These are phyloP conservation scores for Chamaecrista fasciculata DNA, from an alignment of 306 rosid species.

Conservation along the genomic window DNA sequence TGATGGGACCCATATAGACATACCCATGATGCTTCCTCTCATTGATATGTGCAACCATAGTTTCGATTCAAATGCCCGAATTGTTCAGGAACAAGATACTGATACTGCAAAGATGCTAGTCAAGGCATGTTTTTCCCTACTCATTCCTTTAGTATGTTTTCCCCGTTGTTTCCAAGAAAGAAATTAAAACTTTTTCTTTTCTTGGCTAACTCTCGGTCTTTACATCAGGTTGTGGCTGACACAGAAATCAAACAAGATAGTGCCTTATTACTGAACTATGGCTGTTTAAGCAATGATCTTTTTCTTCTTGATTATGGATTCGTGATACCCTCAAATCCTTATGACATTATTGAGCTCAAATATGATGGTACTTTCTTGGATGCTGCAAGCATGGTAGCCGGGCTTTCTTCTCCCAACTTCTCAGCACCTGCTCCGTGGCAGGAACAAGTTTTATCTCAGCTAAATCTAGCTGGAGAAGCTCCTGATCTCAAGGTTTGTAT, in stretches of 20 bases:
- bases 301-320: conserved; percentile 91
- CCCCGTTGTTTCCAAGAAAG: neutral
- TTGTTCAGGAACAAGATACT: conserved; percentile 75
- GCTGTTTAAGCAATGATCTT: conserved; percentile 75
- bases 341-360: conserved; percentile 76
- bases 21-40: conserved; percentile 97
- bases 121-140: conserved; percentile 46
- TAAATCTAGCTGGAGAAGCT: conserved; percentile 74
- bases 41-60: conserved; percentile 98
- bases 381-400: conserved; percentile 91
- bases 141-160: conserved; percentile 2
- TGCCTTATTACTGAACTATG: conserved; percentile 72
- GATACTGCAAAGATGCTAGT: conserved; percentile 51
- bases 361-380: conserved; percentile 86
- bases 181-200: conserved; percentile 21
- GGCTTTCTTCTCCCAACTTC: conserved; percentile 72
- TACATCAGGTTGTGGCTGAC: conserved; percentile 83
- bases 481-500: conserved; percentile 73
- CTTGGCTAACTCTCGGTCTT: conserved; percentile 23
- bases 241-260: conserved; percentile 57
- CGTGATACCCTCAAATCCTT: conserved; percentile 75
- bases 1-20: conserved; percentile 40
- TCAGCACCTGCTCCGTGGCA: conserved; percentile 82
- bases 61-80: conserved; percentile 73
- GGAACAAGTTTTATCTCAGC: conserved; percentile 55